Percentiles rank a stretch among this genome's conserved stretches.
Evolutionary conservation across 352 stramenopile genomes (phyloP).

Genomic region (Pythium guiyangense): DNA sequence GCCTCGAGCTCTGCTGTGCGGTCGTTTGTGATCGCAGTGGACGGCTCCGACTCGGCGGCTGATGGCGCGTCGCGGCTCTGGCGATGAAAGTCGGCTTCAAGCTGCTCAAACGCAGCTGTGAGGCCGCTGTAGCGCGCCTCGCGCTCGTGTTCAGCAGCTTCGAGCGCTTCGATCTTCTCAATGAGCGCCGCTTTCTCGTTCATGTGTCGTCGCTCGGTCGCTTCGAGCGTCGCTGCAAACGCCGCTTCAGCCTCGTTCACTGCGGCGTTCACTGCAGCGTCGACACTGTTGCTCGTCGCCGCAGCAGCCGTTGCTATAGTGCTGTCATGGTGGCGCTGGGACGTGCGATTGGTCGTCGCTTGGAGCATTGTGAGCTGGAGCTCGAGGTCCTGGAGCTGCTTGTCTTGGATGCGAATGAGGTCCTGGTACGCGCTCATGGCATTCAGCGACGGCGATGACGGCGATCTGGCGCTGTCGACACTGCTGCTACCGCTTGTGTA

Average conservation of each 20-base stretch:
- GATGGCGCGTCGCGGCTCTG: too few species aligned
- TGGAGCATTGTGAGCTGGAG: slow-evolving; percentile 12
- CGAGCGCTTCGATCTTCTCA: slow-evolving; percentile 21
- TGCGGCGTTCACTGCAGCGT: not conserved
- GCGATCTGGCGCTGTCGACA: slow-evolving; percentile 2
- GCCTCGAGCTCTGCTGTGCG: not conserved
- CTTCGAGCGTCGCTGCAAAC: slow-evolving; percentile 13
- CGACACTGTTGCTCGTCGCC: not conserved
- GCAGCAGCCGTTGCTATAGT: too few species aligned
- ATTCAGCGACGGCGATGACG: not conserved
- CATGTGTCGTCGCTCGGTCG: slow-evolving; percentile 12
- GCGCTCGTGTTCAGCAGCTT: slow-evolving; percentile 23
- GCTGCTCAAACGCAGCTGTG: slow-evolving; percentile 41
- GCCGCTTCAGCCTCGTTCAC: slow-evolving; percentile 1
- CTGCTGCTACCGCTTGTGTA: slow-evolving; percentile 47
- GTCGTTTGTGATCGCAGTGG: slow-evolving; percentile 1
- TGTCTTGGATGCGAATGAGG: slow-evolving; percentile 78
- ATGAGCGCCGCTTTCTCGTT: slow-evolving; percentile 31
- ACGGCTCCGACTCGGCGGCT: too few species aligned
- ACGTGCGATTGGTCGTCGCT: not conserved
- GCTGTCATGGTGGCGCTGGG: not conserved
- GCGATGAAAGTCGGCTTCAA: slow-evolving; percentile 33
- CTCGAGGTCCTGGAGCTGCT: slow-evolving; percentile 59
- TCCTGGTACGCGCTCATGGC: slow-evolving; percentile 63
- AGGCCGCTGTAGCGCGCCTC: slow-evolving; percentile 44